Percentiles rank a stretch among this genome's conserved stretches.
Evolutionary conservation across 352 stramenopile species (phyloP).

Genomic region (Plasmopara halstedii): DNA sequence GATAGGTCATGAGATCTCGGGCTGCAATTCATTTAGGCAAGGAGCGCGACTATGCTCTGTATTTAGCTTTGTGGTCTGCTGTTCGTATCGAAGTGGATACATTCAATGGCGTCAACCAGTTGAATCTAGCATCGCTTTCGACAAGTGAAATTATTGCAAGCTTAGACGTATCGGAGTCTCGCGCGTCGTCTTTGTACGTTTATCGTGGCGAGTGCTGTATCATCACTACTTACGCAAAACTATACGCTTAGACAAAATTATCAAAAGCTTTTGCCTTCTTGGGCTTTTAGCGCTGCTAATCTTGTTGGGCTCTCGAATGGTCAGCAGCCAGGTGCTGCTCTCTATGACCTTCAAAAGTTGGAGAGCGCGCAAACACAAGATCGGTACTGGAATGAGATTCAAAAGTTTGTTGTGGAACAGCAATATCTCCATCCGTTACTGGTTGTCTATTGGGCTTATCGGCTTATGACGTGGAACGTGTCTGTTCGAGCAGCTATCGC

Average conservation of each 20-base stretch:
- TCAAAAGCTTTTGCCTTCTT: conserved; percentile 27
- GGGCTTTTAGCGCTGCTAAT: conserved; percentile 30
- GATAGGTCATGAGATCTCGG: conserved; percentile 59
- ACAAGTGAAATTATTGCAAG: conserved; percentile 20
- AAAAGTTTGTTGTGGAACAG: conserved; percentile 47
- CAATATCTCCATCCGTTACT: conserved; percentile 61
- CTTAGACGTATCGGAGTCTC: conserved; percentile 15
- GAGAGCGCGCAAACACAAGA: conserved; percentile 65
- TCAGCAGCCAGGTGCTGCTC: conserved; percentile 5
- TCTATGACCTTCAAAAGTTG: conserved; percentile 59
- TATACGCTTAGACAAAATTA: conserved; percentile 25
- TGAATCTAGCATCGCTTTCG: conserved; percentile 16
- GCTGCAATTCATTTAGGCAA: conserved; percentile 46
- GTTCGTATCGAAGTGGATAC: conserved; percentile 5
- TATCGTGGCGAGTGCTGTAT: background rate
- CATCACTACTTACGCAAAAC: conserved; percentile 1
- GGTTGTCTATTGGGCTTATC: conserved; percentile 58
- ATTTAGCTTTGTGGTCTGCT: conserved; percentile 39
- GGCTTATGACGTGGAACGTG: conserved; percentile 58
- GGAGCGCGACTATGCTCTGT: conserved; percentile 62
- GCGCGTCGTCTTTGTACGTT: conserved; percentile 23
- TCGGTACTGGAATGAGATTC: conserved; percentile 75
- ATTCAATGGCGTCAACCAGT: background rate
- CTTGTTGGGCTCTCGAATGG: conserved; percentile 13
- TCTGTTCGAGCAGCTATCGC: conserved; percentile 47